These are phyloP conservation scores for Nemania serpens DNA, from an alignment of 2,329 filamentous ascomycete species.

Conservation along the genomic window DNA sequence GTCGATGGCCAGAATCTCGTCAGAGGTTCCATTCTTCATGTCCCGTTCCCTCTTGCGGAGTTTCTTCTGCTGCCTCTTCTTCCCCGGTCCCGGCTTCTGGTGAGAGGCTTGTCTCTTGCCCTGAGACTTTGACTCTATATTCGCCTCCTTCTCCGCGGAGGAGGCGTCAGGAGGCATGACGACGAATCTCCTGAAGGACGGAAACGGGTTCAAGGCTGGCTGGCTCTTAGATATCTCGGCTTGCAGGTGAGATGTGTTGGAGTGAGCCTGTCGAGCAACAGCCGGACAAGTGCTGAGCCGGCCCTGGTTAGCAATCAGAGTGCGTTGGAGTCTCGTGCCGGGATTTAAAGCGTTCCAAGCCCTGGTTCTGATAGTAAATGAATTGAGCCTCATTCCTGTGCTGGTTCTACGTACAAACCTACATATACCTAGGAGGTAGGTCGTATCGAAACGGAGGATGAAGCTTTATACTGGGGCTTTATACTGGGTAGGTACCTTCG, in stretches of 20 bases:
- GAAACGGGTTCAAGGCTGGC: background rate
- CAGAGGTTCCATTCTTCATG: conserved; percentile 65
- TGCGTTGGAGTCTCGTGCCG: background rate
- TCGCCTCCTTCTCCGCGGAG: background rate
- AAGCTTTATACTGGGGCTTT: too few species aligned
- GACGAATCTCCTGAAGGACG: background rate
- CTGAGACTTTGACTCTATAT: background rate
- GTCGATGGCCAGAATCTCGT: conserved; percentile 70
- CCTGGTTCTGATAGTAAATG: background rate
- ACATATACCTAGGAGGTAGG: too few species aligned
- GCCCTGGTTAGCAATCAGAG: background rate
- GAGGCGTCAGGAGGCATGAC: conserved; percentile 2
- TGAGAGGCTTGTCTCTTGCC: conserved; percentile 31
- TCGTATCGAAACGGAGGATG: too few species aligned
- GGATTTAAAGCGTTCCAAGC: conserved; percentile 8
- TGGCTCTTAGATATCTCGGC: background rate
- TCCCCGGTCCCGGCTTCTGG: conserved; percentile 22
- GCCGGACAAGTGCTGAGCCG: background rate
- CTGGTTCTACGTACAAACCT: too few species aligned
- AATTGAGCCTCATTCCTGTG: conserved; percentile 13
- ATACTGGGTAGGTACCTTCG: too few species aligned
- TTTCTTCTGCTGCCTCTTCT: conserved; percentile 30
- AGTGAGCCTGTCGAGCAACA: background rate
- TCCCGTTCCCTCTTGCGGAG: conserved; percentile 58
- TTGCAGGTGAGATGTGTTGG: background rate